phyloP scores from a whole-genome alignment of 2,329 filamentous ascomycete genomes.

The Stromatinia cepivora region DNA sequence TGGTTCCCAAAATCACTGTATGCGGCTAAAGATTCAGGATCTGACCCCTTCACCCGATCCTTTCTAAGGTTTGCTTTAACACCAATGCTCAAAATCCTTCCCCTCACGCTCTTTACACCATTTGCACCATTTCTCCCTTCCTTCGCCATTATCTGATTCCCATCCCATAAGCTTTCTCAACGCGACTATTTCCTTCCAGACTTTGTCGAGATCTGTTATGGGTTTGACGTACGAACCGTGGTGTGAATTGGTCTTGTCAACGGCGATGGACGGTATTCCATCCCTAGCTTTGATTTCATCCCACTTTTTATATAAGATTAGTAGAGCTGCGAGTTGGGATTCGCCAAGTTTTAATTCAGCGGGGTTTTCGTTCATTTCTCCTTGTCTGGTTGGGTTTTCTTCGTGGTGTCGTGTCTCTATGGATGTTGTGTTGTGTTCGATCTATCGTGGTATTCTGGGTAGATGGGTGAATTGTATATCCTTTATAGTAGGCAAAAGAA shows the following conservation, averaged over 20 bases:
- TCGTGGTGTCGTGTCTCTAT: no score
- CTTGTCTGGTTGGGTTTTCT: no score
- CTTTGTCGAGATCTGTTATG: not conserved
- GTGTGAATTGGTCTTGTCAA: not conserved
- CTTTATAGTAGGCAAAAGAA: not conserved
- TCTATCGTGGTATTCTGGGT: not conserved
- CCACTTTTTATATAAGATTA: not conserved
- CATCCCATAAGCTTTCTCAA: not conserved
- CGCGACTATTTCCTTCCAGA: not conserved
- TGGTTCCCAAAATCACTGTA: not conserved
- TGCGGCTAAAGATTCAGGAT: no score
- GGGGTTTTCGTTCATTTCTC: no score
- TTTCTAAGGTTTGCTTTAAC: not conserved
- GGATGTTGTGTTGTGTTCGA: not conserved
- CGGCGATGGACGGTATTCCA: not conserved
- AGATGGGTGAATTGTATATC: not conserved
- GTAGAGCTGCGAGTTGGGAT: not conserved
- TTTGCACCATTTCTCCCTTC: not conserved
- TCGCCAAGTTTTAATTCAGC: not conserved
- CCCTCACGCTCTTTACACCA: not conserved
- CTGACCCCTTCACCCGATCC: not conserved
- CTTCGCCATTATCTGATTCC: not conserved
- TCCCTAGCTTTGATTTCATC: conserved; percentile 1
- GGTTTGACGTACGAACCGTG: not conserved
- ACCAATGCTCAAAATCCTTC: not conserved